A percentile compares a stretch with the other conserved stretches of the same genome.
These are phyloP conservation scores for Schrenkiella parvula DNA, from an alignment of 345 rosid species.

Conservation along the genomic window DNA sequence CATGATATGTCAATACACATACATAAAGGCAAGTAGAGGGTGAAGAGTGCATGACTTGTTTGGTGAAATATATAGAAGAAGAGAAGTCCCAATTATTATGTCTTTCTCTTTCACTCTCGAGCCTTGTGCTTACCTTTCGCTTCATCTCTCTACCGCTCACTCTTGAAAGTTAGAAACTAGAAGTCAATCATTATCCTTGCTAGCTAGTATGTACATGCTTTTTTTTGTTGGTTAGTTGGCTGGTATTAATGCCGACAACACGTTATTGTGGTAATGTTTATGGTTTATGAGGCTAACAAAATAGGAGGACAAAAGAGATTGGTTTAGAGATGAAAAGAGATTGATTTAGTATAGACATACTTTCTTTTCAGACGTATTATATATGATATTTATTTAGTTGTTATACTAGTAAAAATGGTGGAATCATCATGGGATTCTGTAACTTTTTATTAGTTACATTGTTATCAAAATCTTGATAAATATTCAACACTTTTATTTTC, in stretches of 20 bases:
- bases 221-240: background rate
- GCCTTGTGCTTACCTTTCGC: constrained; percentile 27
- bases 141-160: constrained; percentile 7
- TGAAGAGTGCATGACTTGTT: constrained; percentile 25
- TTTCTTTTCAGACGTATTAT: background rate
- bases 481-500: background rate
- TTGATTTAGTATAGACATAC: background rate
- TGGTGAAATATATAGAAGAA: constrained; percentile 26
- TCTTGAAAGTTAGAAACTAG: background rate
- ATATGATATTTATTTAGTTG: background rate
- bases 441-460: background rate
- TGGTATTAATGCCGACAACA: background rate
- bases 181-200: constrained; percentile 26
- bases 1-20: constrained; percentile 6
- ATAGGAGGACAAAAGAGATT: background rate
- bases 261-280: background rate
- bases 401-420: background rate
- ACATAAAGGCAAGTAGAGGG: constrained; percentile 1
- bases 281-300: background rate
- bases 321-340: background rate
- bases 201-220: background rate
- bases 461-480: background rate
- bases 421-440: background rate
- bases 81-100: constrained; percentile 28
- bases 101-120: constrained; percentile 29